Conservation (phyloP, 768 basidiomycete genomes). For the Hygrocybe coccinea region DNA sequence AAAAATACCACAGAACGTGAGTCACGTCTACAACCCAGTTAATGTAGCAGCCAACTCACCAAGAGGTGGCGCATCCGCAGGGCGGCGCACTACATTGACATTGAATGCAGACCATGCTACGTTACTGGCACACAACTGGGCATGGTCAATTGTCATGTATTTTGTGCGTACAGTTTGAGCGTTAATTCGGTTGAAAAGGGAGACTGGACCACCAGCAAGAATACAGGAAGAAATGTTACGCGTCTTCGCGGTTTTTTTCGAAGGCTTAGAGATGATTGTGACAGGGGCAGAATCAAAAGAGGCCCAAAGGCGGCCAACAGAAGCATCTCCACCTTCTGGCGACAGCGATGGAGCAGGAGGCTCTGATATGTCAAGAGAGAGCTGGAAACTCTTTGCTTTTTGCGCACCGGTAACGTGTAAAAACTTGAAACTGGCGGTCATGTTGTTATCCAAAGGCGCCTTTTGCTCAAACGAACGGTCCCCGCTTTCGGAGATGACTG, state of each 20-base stretch:
- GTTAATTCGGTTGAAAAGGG: conserved; percentile 94
- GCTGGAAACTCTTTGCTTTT: conserved; percentile 85
- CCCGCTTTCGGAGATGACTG: conserved; percentile 77
- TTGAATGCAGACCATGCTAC: conserved; percentile 92
- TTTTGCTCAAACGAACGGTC: conserved; percentile 83
- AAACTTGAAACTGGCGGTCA: conserved; percentile 88
- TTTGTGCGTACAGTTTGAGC: conserved; percentile 95
- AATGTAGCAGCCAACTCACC: conserved; percentile 55
- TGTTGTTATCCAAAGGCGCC: conserved; percentile 74
- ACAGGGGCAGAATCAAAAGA: conserved; percentile 90
- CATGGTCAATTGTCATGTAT: conserved; percentile 91
- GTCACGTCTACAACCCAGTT: conserved; percentile 41
- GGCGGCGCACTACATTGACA: conserved; percentile 79
- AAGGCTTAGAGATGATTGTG: conserved; percentile 94
- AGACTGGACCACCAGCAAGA: conserved; percentile 82
- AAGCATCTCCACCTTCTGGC: conserved; percentile 42
- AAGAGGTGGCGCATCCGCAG: conserved; percentile 56
- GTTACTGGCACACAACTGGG: conserved; percentile 82
- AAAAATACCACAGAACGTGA: conserved; percentile 31
- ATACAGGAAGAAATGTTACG: conserved; percentile 89
- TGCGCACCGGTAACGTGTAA: conserved; percentile 84
- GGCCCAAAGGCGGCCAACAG: conserved; percentile 75
- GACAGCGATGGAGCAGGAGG: conserved; percentile 51
- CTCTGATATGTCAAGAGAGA: conserved; percentile 80
- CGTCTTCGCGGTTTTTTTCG: conserved; percentile 95